phyloP scores from a whole-genome alignment of 495 filamentous ascomycete species.

The Glarea lozoyensis region DNA sequence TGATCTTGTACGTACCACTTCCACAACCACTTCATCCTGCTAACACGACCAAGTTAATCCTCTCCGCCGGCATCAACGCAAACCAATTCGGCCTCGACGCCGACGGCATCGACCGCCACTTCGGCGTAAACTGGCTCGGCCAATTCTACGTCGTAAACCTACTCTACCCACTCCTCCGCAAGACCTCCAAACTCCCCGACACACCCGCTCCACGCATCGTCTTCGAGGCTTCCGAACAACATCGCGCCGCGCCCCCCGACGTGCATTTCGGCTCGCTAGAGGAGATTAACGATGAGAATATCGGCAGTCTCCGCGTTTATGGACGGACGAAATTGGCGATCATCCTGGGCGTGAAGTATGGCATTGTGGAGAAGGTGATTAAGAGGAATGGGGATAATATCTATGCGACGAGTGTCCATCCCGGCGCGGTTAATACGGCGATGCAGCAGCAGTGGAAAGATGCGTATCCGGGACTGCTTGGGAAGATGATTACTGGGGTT shows the following conservation, averaged over 20 bases:
- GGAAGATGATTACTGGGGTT: constrained; percentile 26
- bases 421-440: constrained; percentile 34
- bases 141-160: constrained; percentile 36
- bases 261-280: constrained; percentile 36
- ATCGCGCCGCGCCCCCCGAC: constrained; percentile 34
- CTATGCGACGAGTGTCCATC: constrained; percentile 33
- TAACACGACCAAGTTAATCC: constrained; percentile 27
- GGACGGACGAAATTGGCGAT: constrained; percentile 46
- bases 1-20: constrained; percentile 21
- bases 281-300: constrained; percentile 44
- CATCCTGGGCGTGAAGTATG: constrained; percentile 36
- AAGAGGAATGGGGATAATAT: constrained; percentile 31
- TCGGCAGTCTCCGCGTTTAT: constrained; percentile 45
- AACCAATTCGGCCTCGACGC: constrained; percentile 29
- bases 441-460: constrained; percentile 42
- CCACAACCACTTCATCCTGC: constrained; percentile 9
- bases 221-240: constrained; percentile 45
- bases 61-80: constrained; percentile 41
- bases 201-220: constrained; percentile 33
- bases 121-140: constrained; percentile 40
- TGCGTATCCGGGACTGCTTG: constrained; percentile 33
- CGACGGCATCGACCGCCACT: constrained; percentile 42
- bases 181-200: constrained; percentile 22
- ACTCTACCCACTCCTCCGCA: constrained; percentile 34
- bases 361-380: constrained; percentile 30